These are phyloP conservation scores for Xylaria venustula DNA, from an alignment of 495 filamentous ascomycete genomes.

Conservation along the genomic window DNA sequence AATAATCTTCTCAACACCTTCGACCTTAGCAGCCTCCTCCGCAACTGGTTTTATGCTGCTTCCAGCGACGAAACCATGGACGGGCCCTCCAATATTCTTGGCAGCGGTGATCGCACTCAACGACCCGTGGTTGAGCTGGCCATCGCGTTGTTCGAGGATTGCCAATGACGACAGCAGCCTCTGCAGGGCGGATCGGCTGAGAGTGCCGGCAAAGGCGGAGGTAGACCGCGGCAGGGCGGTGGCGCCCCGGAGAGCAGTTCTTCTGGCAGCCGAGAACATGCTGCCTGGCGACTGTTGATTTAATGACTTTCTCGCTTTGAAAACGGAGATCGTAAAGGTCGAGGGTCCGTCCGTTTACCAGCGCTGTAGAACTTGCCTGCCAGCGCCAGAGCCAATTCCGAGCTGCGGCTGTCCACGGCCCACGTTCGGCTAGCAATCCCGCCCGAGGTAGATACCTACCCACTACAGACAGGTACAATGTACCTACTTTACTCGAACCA, in stretches of 20 bases:
- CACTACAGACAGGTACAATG: too few species aligned
- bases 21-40: constrained; percentile 82
- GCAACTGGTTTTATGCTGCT: constrained; percentile 75
- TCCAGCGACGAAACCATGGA: constrained; percentile 90
- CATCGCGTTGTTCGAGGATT: constrained; percentile 89
- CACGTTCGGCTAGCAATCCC: constrained; percentile 9
- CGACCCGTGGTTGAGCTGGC: constrained; percentile 78
- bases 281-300: not conserved
- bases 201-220: constrained; percentile 18
- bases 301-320: not conserved
- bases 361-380: too few species aligned
- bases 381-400: not conserved
- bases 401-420: constrained; percentile 27
- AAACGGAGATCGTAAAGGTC: not conserved
- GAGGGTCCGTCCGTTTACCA: constrained; percentile 1
- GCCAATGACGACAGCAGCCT: constrained; percentile 85
- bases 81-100: constrained; percentile 76
- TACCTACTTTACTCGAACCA: not conserved
- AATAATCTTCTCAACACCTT: constrained; percentile 87
- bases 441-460: not conserved
- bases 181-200: constrained; percentile 48
- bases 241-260: constrained; percentile 25
- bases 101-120: constrained; percentile 86
- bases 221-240: constrained; percentile 24
- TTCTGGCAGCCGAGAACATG: constrained; percentile 26